phyloP scores from a whole-genome alignment of 352 stramenopile species.

The Phytopythium boreale region DNA sequence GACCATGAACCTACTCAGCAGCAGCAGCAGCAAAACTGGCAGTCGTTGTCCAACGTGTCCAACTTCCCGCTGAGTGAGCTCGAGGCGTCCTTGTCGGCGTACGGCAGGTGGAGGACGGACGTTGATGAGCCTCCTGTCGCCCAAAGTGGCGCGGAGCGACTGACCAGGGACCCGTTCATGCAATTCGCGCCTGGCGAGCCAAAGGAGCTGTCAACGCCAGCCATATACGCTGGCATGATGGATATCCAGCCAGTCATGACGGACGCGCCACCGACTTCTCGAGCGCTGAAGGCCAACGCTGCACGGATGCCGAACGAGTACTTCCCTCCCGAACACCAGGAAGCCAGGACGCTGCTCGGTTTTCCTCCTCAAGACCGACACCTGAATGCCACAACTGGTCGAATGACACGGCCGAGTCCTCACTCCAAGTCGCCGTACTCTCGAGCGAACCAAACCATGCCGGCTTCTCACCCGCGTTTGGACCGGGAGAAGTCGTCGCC shows the following conservation, averaged over 20 bases:
- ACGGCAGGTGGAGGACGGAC: conserved; percentile 13
- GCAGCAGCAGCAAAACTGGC: conserved; percentile 2
- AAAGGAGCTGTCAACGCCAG: neutral
- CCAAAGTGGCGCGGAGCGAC: neutral
- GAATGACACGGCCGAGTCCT: neutral
- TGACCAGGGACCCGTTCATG: neutral
- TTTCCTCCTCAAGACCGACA: conserved; percentile 8
- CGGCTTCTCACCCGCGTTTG: neutral
- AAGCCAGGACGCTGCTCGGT: neutral
- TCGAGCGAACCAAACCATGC: neutral
- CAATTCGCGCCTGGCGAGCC: neutral
- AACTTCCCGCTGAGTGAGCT: conserved; percentile 26
- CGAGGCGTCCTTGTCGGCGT: conserved; percentile 16
- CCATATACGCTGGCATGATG: neutral
- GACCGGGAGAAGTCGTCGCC: neutral
- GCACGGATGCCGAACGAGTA: neutral
- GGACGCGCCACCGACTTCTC: neutral
- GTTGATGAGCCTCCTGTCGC: neutral
- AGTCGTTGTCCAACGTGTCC: conserved; percentile 6
- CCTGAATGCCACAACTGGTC: conserved; percentile 1
- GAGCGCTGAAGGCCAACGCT: neutral
- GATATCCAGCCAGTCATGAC: neutral
- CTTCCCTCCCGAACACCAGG: neutral
- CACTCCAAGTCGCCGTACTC: neutral
- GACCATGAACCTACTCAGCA: conserved; percentile 8